Conservation (phyloP, 805 yeast species). For the Yarrowia yakushimensis region DNA sequence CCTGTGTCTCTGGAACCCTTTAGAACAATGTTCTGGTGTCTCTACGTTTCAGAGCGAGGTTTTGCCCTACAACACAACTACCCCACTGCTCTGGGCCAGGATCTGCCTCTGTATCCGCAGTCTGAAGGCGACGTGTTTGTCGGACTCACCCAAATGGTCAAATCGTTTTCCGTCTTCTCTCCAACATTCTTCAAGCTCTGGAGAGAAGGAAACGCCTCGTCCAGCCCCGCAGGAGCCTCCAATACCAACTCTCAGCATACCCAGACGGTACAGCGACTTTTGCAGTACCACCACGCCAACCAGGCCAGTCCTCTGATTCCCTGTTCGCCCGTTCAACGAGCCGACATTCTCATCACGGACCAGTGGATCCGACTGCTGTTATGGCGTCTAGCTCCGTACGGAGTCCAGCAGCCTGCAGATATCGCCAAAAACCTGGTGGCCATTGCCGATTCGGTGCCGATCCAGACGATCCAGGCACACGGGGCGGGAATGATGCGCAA, state of each 20-base stretch:
- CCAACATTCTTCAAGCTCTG: constrained; percentile 11
- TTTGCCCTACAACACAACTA: constrained; percentile 9
- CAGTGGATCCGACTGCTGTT: constrained; percentile 13
- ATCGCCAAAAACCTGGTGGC: not conserved
- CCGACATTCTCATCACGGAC: constrained; percentile 18
- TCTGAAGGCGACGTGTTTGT: not conserved
- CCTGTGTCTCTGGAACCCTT: constrained; percentile 2
- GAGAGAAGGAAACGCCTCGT: not conserved
- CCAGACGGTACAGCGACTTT: constrained; percentile 4
- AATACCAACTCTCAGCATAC: constrained; percentile 16
- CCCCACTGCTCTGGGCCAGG: not conserved
- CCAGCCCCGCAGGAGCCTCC: not conserved
- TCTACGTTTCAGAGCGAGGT: constrained; percentile 1
- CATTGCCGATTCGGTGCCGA: constrained; percentile 6
- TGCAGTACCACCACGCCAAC: constrained; percentile 10
- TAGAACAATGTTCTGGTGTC: constrained; percentile 14
- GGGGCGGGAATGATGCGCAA: constrained; percentile 18
- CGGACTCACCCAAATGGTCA: not conserved
- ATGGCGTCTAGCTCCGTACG: not conserved
- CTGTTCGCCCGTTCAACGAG: not conserved
- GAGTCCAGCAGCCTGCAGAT: constrained; percentile 4
- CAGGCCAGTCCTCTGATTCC: constrained; percentile 20
- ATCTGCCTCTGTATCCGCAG: constrained; percentile 12
- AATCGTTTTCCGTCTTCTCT: constrained; percentile 12
- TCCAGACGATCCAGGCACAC: constrained; percentile 10